phyloP scores from a whole-genome alignment of 768 basidiomycete genomes.

The Lactarius pseudohatsudake region DNA sequence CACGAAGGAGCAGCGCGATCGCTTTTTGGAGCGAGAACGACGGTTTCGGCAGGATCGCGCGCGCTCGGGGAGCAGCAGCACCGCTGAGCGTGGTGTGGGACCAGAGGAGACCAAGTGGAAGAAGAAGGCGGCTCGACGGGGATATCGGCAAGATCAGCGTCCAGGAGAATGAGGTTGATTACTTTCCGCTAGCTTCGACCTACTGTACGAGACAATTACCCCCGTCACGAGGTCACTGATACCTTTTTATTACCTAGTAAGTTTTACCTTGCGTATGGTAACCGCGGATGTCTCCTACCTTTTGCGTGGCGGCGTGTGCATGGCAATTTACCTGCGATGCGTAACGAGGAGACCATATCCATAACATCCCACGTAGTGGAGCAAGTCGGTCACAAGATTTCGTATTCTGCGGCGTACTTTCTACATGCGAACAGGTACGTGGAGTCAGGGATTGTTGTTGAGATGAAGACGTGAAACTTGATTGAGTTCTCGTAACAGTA shows the following conservation, averaged over 20 bases:
- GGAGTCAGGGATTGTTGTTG: neutral
- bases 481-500: neutral
- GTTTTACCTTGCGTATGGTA: neutral
- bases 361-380: neutral
- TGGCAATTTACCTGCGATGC: neutral
- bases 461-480: neutral
- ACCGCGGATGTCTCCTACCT: neutral
- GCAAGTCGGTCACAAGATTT: neutral
- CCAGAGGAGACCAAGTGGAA: slow-evolving; percentile 4
- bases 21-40: slow-evolving; percentile 36
- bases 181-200: neutral
- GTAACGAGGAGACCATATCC: neutral
- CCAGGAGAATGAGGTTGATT: neutral
- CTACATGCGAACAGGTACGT: neutral
- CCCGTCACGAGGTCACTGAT: neutral
- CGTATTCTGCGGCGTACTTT: neutral
- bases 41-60: slow-evolving; percentile 30
- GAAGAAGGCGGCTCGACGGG: neutral
- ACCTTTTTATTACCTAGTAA: slow-evolving; percentile 3
- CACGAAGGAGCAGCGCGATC: slow-evolving; percentile 35
- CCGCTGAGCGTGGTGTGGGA: neutral
- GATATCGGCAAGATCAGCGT: neutral
- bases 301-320: neutral
- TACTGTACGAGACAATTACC: slow-evolving; percentile 2
- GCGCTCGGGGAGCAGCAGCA: neutral